Base-by-base conservation (phyloP, 164 flowering plant species). In the Dillenia turbinata region DNA sequence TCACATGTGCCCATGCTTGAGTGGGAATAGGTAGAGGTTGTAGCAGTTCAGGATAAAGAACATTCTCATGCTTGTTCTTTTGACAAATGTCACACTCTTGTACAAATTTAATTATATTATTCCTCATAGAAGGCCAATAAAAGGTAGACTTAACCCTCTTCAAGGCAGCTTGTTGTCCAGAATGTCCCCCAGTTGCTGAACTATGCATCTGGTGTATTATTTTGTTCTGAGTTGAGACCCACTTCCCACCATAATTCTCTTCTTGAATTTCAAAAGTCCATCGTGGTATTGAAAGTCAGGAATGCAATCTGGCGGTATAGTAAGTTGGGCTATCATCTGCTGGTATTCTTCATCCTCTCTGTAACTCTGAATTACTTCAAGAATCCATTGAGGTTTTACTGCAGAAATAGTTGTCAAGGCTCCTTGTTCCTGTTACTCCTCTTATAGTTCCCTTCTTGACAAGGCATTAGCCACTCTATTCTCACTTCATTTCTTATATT, bases 381-480 rank as follows among this genome's bases (percentile, higher is more conserved):
- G 26, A 24, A 24, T 53, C 66, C 64, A 61, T 17, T 49, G 45
- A 22, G 43, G 17, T 15, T 22, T 2, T 12, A 54, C 16, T 14
- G 22, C 10, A 54, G 56, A 19, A 19, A 14, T 19, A 14, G 50
- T 10, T 14, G 45, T 10, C 9, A 4, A 7, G 3, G 50, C n/a
- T 12, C 10, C 9, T n/a, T n/a, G n/a, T 9, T 22, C 24, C 10
- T 12, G 17, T 15, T 49, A 8, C 19, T 17, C 5, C 10, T 49
- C 46, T 19, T 8, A 0, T 5, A n/a, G 16, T 8, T 9, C 44
- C 9, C 40, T 9, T 26, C 65, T 51, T n/a, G 65, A 62, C 6
- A 62, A 15, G 24, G 66, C 50, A 54, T 63, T 59, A 10, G 50
- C 66, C 3, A 54, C 66, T 10, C 9, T 11, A 24, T 63, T 63